These are phyloP conservation scores for Clonostachys rhizophaga DNA, from an alignment of 2,329 filamentous ascomycete species.

Conservation along the genomic window DNA sequence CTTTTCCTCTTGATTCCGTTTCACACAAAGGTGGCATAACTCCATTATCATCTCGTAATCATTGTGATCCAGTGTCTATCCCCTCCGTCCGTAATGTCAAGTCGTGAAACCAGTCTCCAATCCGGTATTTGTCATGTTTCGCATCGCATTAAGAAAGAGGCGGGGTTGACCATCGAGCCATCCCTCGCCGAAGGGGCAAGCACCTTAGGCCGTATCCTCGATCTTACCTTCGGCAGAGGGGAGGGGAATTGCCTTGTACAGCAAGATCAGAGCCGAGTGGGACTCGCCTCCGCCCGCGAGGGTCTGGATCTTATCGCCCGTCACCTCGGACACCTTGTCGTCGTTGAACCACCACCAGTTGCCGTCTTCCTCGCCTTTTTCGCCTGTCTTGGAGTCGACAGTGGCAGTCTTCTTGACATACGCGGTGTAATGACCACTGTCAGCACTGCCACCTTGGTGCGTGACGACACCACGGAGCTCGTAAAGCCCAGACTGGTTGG, in stretches of 20 bases:
- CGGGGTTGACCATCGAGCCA: no score
- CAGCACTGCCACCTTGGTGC: conserved; percentile 92
- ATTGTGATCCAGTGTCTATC: no score
- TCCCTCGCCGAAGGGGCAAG: no score
- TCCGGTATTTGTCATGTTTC: no score
- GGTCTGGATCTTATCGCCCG: conserved; percentile 83
- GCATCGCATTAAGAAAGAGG: no score
- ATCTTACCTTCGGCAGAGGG: conserved; percentile 48
- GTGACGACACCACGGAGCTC: conserved; percentile 92
- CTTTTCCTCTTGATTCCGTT: no score
- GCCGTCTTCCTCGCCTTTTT: conserved; percentile 76
- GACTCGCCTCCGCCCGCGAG: conserved; percentile 86
- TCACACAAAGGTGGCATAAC: no score
- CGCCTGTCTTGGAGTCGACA: conserved; percentile 70
- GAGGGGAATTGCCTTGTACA: conserved; percentile 72
- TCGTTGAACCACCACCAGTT: conserved; percentile 99
- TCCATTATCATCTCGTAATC: no score
- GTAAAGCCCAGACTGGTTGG: conserved; percentile 92
- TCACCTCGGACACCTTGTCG: conserved; percentile 91
- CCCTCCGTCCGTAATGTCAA: no score
- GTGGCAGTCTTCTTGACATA: conserved; percentile 89
- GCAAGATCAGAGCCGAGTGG: conserved; percentile 75
- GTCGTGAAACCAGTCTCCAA: no score
- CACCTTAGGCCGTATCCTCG: neutral
- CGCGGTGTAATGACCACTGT: conserved; percentile 96